phyloP scores from a whole-genome alignment of 768 basidiomycete genomes.

The Trametes punicea region DNA sequence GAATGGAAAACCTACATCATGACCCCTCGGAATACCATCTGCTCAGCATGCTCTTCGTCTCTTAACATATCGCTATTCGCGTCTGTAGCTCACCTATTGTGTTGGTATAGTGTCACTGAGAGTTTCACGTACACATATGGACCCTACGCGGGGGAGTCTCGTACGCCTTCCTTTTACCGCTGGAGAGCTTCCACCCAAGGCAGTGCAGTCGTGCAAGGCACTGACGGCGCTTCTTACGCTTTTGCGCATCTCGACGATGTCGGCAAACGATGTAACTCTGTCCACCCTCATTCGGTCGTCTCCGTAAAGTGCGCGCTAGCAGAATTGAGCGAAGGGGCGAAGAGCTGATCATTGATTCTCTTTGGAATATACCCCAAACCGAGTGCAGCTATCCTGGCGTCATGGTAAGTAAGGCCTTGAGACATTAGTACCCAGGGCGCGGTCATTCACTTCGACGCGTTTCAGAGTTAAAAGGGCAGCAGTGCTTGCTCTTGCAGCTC shows the following conservation, averaged over 20 bases:
- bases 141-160: background rate
- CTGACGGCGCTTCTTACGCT: background rate
- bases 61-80: constrained; percentile 12
- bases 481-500: background rate
- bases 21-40: constrained; percentile 1
- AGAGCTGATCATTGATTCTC: too few relatives aligned
- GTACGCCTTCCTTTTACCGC: background rate
- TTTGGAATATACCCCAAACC: too few relatives aligned
- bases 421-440: too few relatives aligned
- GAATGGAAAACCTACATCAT: constrained; percentile 22
- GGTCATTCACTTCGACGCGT: too few relatives aligned
- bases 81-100: constrained; percentile 16
- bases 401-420: too few relatives aligned
- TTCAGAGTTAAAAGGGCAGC: background rate
- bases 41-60: background rate
- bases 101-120: constrained; percentile 1
- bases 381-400: too few relatives aligned
- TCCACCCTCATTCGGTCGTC: background rate
- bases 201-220: too few relatives aligned
- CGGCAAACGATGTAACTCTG: background rate
- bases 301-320: background rate
- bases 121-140: background rate
- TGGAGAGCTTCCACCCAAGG: too few relatives aligned
- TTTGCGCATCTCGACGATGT: background rate
- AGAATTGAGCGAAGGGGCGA: too few relatives aligned